These are phyloP conservation scores for Yamadazyma dushanensis DNA, from an alignment of 1,139 yeast species.

Conservation along the genomic window DNA sequence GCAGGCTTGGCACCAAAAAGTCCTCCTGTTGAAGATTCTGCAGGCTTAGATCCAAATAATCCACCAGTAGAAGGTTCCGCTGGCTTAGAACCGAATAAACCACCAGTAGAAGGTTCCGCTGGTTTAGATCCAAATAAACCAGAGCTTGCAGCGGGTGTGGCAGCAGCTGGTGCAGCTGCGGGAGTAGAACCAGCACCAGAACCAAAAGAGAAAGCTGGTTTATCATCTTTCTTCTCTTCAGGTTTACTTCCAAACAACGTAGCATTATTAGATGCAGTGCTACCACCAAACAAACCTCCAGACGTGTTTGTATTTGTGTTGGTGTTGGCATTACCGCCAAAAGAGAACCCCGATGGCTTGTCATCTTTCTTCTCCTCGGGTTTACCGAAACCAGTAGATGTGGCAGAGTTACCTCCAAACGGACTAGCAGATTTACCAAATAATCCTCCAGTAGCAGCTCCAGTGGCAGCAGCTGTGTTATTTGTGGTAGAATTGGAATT, in stretches of 20 bases:
- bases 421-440: slow-evolving; percentile 6
- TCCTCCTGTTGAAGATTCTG: slow-evolving; percentile 11
- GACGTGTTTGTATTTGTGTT: slow-evolving; percentile 6
- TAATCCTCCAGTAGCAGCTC: slow-evolving; percentile 14
- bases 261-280: slow-evolving; percentile 3
- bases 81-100: slow-evolving; percentile 26
- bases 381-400: slow-evolving; percentile 22
- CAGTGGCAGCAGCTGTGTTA: slow-evolving; percentile 13
- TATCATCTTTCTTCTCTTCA: slow-evolving; percentile 19
- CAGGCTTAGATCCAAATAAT: slow-evolving; percentile 20
- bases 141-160: slow-evolving; percentile 7
- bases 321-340: slow-evolving; percentile 7
- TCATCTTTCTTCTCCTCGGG: slow-evolving; percentile 15
- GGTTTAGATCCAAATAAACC: slow-evolving; percentile 2
- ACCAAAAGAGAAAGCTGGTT: slow-evolving; percentile 15
- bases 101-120: slow-evolving; percentile 1
- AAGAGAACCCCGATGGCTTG: slow-evolving; percentile 21
- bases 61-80: slow-evolving; percentile 17
- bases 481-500: slow-evolving; percentile 1
- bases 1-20: slow-evolving; percentile 23
- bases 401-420: neutral
- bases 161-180: slow-evolving; percentile 8
- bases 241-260: slow-evolving; percentile 5
- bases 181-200: slow-evolving; percentile 7
- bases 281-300: slow-evolving; percentile 19